phyloP scores from a whole-genome alignment of 352 stramenopile species.

The Pythium aquatile region DNA sequence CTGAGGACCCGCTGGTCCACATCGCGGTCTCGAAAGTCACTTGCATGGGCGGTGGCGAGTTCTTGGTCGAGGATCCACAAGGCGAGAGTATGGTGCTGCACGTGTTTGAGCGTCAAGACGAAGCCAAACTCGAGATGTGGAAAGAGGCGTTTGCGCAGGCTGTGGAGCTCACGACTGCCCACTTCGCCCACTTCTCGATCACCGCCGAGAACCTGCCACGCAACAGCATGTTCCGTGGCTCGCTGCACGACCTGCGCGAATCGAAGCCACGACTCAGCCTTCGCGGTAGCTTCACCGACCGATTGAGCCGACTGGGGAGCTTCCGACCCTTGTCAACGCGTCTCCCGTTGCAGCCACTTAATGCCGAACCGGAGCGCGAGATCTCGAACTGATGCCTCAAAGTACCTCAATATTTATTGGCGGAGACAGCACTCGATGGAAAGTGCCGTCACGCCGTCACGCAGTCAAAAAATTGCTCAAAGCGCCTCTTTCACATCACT shows the following conservation, averaged over 20 bases:
- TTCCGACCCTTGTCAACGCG: slow-evolving; percentile 22
- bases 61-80: slow-evolving; percentile 38
- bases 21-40: slow-evolving; percentile 35
- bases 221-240: slow-evolving; percentile 57
- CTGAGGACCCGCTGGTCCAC: slow-evolving; percentile 34
- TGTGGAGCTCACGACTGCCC: slow-evolving; percentile 48
- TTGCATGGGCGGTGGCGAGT: slow-evolving; percentile 27
- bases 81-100: slow-evolving; percentile 43
- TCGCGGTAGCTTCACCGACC: slow-evolving; percentile 37
- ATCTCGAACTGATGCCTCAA: slow-evolving; percentile 11
- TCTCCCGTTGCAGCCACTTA: neutral
- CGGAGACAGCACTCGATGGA: slow-evolving; percentile 10
- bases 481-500: slow-evolving; percentile 12
- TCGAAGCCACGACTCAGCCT: slow-evolving; percentile 25
- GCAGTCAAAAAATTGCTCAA: neutral
- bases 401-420: slow-evolving; percentile 17
- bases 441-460: neutral
- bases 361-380: slow-evolving; percentile 5
- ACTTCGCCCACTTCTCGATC: slow-evolving; percentile 64
- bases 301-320: slow-evolving; percentile 37
- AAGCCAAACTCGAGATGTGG: slow-evolving; percentile 32
- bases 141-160: slow-evolving; percentile 54
- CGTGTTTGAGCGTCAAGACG: slow-evolving; percentile 45
- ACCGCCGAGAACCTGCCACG: slow-evolving; percentile 62
- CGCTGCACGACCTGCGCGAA: slow-evolving; percentile 39